Evolutionary conservation across 768 basidiomycete species (phyloP).

Genomic region (Exidia glandulosa): DNA sequence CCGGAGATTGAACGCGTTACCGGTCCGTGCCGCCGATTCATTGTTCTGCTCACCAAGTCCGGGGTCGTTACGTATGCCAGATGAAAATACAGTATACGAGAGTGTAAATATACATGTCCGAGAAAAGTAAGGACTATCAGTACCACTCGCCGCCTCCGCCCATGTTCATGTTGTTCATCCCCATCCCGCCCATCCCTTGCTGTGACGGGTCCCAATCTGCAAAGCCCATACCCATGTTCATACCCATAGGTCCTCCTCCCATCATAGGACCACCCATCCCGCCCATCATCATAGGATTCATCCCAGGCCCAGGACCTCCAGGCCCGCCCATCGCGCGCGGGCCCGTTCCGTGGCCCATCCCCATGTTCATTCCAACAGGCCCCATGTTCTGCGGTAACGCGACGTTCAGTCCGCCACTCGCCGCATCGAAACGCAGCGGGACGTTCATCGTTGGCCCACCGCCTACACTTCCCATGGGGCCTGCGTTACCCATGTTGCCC

Average conservation of each 20-base stretch:
- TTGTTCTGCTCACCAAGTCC: no score
- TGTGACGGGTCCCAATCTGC: background rate
- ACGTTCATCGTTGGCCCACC: background rate
- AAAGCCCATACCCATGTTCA: constrained; percentile 11
- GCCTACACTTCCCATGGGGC: background rate
- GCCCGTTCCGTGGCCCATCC: no score
- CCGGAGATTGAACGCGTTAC: no score
- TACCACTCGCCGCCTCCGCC: background rate
- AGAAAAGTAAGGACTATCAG: background rate
- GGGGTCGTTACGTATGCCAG: no score
- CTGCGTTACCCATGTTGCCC: background rate
- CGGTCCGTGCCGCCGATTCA: no score
- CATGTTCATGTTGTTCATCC: constrained; percentile 11
- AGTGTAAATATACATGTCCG: background rate
- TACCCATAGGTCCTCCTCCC: constrained; percentile 8
- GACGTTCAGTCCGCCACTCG: background rate
- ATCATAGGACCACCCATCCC: constrained; percentile 12
- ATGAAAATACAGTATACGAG: no score
- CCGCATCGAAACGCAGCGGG: background rate
- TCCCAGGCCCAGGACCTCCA: no score
- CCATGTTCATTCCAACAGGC: no score
- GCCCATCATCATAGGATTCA: constrained; percentile 8
- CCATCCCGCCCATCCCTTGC: constrained; percentile 6
- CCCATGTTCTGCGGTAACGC: background rate
- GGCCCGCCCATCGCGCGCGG: no score